Conservation (phyloP, 805 yeast species). For the Wickerhamiella alocasiicola region DNA sequence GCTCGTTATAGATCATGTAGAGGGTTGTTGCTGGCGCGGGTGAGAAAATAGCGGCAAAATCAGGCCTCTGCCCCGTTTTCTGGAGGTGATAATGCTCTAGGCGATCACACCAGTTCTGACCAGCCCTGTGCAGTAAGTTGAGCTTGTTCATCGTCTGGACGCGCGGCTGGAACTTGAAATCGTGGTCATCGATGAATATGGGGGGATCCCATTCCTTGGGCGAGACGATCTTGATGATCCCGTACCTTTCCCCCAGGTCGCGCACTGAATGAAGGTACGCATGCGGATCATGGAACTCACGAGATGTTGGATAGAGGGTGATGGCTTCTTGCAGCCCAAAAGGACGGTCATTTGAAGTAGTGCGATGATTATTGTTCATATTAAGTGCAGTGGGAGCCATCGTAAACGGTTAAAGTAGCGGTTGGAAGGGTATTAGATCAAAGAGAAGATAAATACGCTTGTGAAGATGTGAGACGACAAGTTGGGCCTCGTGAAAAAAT, state of each 20-base stretch:
- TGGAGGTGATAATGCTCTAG: slow-evolving; percentile 25
- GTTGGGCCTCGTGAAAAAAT: too few species aligned
- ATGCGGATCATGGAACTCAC: slow-evolving; percentile 54
- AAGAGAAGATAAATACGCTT: too few species aligned
- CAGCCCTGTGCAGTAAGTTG: not conserved
- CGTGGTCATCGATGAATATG: slow-evolving; percentile 26
- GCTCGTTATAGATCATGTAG: too few species aligned
- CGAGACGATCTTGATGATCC: slow-evolving; percentile 65
- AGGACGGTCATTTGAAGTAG: not conserved
- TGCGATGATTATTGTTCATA: too few species aligned
- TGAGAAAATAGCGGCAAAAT: too few species aligned
- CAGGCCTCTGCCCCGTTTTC: slow-evolving; percentile 19
- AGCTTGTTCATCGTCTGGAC: not conserved
- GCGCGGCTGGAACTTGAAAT: slow-evolving; percentile 6
- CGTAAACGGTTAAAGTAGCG: too few species aligned
- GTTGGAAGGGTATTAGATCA: too few species aligned
- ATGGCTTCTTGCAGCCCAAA: slow-evolving; percentile 35
- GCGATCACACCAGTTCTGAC: slow-evolving; percentile 23
- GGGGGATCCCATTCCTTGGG: slow-evolving; percentile 38
- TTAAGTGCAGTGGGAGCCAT: too few species aligned
- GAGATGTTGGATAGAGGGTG: slow-evolving; percentile 38
- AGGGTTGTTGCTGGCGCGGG: too few species aligned
- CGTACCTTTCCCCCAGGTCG: slow-evolving; percentile 44
- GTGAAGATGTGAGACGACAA: too few species aligned
- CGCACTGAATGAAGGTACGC: slow-evolving; percentile 43